Base-by-base conservation (phyloP, 345 rosid species). In the Hypericum perforatum region DNA sequence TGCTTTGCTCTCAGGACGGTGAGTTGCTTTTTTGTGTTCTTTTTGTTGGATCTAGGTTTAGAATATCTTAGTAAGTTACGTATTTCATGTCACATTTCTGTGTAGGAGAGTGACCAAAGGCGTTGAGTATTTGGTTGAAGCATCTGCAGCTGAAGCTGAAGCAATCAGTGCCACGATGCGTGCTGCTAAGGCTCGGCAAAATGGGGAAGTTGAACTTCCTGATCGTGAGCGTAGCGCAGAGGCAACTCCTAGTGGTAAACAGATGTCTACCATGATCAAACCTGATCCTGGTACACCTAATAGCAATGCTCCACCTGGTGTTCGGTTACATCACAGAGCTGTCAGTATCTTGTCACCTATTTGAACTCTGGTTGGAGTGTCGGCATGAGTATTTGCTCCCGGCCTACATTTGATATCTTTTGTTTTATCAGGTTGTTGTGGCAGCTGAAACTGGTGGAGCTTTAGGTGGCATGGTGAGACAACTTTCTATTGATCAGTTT, bases 91-190 rank as follows among this genome's bases (percentile, higher is more conserved):
- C 50, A 61, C 45, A 57, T 63, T 42, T 29, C 8, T 64, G 16
- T 50, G 47, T 79, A 92, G 99, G 81, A 86, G 99, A 74, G 67
- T 70, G 53, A 82, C 65, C 73, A 92, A 88, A 77, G 97, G 94
- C 29, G 97, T 92, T 43, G 97, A 92, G 67, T 89, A 82, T 72
- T 78, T 92, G 59, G 99, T 92, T 65, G 88, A 92, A 71, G 95
- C 97, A 62, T 82, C 99, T 29, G 99, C 99, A 37, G 98, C 86
- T 9, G 98, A 92, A 80, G 98, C 98, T 43, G 97, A 89, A 73
- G 99, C 99, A 58, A 92, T 92, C 57, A 79, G 78, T 77, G 97
- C 97, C 53, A 80, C 99, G n/a, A 68, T 88, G 64, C 94, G 94
- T 65, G 99, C 99, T 65, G 97, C 88, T 0, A 92, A 92, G 80